Evolutionary conservation across 140 eudicot genomes (phyloP), one percentile per base, ranked within the genome.

Genomic region (Flaveria floridana): DNA sequence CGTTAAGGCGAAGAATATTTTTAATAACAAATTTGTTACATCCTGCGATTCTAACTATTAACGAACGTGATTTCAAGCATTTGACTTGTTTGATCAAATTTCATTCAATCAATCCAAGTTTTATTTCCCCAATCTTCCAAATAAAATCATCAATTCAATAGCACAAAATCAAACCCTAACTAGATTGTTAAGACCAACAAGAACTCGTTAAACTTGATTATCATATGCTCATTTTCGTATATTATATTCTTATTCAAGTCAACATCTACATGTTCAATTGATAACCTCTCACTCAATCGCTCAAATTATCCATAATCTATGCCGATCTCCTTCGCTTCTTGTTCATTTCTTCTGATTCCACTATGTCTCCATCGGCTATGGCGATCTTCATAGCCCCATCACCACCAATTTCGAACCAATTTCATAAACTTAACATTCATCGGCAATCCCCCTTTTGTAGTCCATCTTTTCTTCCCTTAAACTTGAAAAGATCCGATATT

Each of bases 301-400:
- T 3, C 20, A 37, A 69, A 39, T 63, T 37, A n/a, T 58, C 80
- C 25, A 11, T 13, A 62, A 51, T 52, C 52, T 14, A 78, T 78
- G 82, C 55, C 8, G 48, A 71, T 50, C 4, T 20, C 41, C 41
- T 34, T 34, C 41, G 41, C 1, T 34, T 34, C 41, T 34, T 34
- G 28, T 8, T 42, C 68, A 16, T 12, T 56, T 52, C 18, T 47
- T 53, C 69, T 1, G 23, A 50, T 30, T 20, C 14, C 79, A 65
- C 64, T 1, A 80, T 74, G 84, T 58, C 28, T 7, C 66, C 66
- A 18, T 80, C 79, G 68, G 37, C 71, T 18, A 55, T 46, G 20
- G 30, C 66, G 9, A 69, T 28, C 52, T 44, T 78, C 11, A 25
- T 57, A 70, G 57, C 55, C 53, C 72, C 79, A 57, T 64, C 44